phyloP scores from a whole-genome alignment of 2,329 filamentous ascomycete genomes.

The Beauveria rudraprayagi region DNA sequence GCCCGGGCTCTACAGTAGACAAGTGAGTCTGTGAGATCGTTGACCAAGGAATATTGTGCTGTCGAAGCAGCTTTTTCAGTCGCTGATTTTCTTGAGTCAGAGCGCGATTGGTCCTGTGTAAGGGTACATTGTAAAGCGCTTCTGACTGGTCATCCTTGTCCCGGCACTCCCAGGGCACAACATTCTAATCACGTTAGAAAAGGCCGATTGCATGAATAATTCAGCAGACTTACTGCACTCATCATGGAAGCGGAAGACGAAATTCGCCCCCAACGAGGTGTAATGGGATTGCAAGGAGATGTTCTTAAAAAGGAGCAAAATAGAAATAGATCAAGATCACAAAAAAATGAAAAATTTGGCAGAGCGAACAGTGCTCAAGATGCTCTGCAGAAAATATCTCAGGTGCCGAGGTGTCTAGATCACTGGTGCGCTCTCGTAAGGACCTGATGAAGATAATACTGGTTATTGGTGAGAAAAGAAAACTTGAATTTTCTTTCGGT shows the following conservation, averaged over 20 bases:
- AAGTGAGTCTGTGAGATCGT: conserved; percentile 26
- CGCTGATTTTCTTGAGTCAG: conserved; percentile 41
- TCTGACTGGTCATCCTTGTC: conserved; percentile 45
- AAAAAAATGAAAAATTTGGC: neutral
- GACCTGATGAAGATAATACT: neutral
- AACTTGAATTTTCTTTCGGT: neutral
- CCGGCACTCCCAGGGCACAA: conserved; percentile 41
- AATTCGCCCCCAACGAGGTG: neutral
- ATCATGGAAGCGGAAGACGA: neutral
- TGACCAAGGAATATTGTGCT: conserved; percentile 46
- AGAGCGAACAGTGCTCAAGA: neutral
- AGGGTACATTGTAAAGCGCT: conserved; percentile 38
- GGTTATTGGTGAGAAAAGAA: neutral
- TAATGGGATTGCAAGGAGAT: neutral
- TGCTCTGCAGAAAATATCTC: conserved; percentile 1
- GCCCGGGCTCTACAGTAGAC: conserved; percentile 23
- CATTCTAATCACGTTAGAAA: neutral
- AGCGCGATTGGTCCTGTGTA: conserved; percentile 37
- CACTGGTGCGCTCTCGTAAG: neutral
- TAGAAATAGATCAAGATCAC: neutral
- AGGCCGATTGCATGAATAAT: neutral
- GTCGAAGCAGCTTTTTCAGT: conserved; percentile 43
- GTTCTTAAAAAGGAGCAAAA: neutral
- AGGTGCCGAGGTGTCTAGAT: neutral
- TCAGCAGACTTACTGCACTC: conserved; percentile 1